Percentiles rank a stretch among this genome's conserved stretches.
These are phyloP conservation scores for Erythrobasidium hasegawianum DNA, from an alignment of 1,284 basidiomycete species.

Conservation along the genomic window DNA sequence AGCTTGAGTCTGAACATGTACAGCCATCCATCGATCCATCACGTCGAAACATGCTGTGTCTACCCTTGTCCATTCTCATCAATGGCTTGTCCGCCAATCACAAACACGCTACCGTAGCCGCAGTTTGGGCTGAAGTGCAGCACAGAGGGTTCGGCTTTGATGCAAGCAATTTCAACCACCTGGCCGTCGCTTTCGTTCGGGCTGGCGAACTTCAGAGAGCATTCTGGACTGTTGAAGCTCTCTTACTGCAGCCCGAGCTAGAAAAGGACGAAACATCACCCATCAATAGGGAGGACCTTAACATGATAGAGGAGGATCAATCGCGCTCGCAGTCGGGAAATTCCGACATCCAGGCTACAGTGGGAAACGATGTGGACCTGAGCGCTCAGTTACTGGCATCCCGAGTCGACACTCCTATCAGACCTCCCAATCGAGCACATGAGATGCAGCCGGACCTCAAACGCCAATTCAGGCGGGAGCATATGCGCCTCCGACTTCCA, in stretches of 20 bases:
- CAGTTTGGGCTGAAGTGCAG: slow-evolving; percentile 65
- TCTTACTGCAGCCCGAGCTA: slow-evolving; percentile 1
- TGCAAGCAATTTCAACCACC: slow-evolving; percentile 88
- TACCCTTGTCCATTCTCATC: slow-evolving; percentile 80
- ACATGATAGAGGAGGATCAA: too few relatives aligned
- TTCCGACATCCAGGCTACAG: too few relatives aligned
- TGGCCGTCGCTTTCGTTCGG: slow-evolving; percentile 68
- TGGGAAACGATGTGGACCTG: too few relatives aligned
- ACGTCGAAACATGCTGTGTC: slow-evolving; percentile 60
- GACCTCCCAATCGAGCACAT: slow-evolving; percentile 25
- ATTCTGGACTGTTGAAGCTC: slow-evolving; percentile 68
- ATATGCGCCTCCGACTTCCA: too few relatives aligned
- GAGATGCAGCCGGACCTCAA: background rate
- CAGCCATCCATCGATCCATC: slow-evolving; percentile 37
- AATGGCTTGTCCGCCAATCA: slow-evolving; percentile 68
- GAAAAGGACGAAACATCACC: background rate
- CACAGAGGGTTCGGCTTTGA: slow-evolving; percentile 75
- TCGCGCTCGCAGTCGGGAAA: too few relatives aligned
- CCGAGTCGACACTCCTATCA: slow-evolving; percentile 23
- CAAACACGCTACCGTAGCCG: slow-evolving; percentile 61
- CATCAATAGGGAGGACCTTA: too few relatives aligned
- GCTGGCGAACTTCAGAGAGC: slow-evolving; percentile 76
- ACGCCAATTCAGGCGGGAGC: background rate
- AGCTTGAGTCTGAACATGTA: background rate
- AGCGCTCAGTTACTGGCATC: too few relatives aligned